phyloP scores from a whole-genome alignment of 2,329 filamentous ascomycete genomes.

The Sporothrix pallida region DNA sequence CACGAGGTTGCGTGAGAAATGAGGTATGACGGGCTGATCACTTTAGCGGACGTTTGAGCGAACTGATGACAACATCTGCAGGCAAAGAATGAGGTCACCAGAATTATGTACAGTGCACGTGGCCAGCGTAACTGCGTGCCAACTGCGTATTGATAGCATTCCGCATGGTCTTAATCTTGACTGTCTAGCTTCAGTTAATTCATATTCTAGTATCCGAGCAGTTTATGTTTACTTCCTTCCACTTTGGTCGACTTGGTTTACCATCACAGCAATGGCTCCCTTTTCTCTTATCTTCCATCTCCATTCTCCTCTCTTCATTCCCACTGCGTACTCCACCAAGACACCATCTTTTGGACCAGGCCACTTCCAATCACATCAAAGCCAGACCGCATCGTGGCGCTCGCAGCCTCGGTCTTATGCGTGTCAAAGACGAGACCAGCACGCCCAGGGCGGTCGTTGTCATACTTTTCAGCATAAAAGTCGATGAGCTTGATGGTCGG shows the following conservation, averaged over 20 bases:
- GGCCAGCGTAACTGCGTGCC: background rate
- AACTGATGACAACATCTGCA: background rate
- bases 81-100: slow-evolving; percentile 10
- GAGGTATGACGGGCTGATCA: slow-evolving; percentile 17
- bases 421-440: slow-evolving; percentile 50
- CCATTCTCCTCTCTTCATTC: no score
- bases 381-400: slow-evolving; percentile 45
- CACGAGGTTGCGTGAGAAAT: background rate
- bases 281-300: background rate
- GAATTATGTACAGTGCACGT: slow-evolving; percentile 24
- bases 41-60: background rate
- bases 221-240: background rate
- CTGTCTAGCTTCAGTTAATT: background rate
- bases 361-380: slow-evolving; percentile 49
- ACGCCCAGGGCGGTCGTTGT: slow-evolving; percentile 48
- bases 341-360: slow-evolving; percentile 48
- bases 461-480: slow-evolving; percentile 57
- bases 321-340: slow-evolving; percentile 45
- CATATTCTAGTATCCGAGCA: background rate
- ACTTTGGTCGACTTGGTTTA: background rate
- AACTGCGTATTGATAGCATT: background rate
- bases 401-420: slow-evolving; percentile 43
- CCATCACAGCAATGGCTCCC: no score
- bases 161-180: background rate
- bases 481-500: slow-evolving; percentile 60